These are phyloP conservation scores for Alternaria conjuncta DNA, from an alignment of 2,329 filamentous ascomycete genomes.

Conservation along the genomic window DNA sequence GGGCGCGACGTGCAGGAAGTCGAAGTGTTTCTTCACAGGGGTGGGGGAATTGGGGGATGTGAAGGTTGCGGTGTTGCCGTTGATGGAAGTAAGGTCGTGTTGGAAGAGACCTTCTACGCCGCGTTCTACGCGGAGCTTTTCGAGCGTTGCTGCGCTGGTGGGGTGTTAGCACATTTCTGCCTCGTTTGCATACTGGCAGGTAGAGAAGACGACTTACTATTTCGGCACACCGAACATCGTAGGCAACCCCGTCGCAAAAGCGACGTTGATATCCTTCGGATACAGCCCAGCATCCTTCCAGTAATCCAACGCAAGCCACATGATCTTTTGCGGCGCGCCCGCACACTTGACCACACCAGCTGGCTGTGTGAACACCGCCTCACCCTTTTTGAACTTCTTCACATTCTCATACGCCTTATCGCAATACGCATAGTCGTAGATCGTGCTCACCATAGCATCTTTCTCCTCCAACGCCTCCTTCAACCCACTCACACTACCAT, in stretches of 20 bases:
- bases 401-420: slow-evolving; percentile 47
- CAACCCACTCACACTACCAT: slow-evolving; percentile 38
- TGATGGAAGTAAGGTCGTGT: slow-evolving; percentile 46
- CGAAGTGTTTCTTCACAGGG: slow-evolving; percentile 43
- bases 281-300: slow-evolving; percentile 48
- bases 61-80: slow-evolving; percentile 48
- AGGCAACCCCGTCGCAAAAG: slow-evolving; percentile 49
- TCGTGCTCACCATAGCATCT: slow-evolving; percentile 44
- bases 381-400: slow-evolving; percentile 40
- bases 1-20: slow-evolving; percentile 48
- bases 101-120: slow-evolving; percentile 49
- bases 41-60: slow-evolving; percentile 29
- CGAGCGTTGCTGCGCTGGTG: slow-evolving; percentile 41
- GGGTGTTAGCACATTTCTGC: not conserved
- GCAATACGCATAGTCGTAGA: slow-evolving; percentile 49
- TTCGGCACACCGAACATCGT: slow-evolving; percentile 52
- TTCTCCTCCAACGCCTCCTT: slow-evolving; percentile 46
- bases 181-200: too few relatives aligned
- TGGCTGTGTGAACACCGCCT: slow-evolving; percentile 49
- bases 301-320: slow-evolving; percentile 51
- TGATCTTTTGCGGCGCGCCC: slow-evolving; percentile 50
- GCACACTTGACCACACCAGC: slow-evolving; percentile 50
- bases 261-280: slow-evolving; percentile 43
- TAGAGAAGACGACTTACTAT: slow-evolving; percentile 12
- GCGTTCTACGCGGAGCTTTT: slow-evolving; percentile 44